phyloP scores from a whole-genome alignment of 2,329 filamentous ascomycete species.

The Verticillium isaacii region DNA sequence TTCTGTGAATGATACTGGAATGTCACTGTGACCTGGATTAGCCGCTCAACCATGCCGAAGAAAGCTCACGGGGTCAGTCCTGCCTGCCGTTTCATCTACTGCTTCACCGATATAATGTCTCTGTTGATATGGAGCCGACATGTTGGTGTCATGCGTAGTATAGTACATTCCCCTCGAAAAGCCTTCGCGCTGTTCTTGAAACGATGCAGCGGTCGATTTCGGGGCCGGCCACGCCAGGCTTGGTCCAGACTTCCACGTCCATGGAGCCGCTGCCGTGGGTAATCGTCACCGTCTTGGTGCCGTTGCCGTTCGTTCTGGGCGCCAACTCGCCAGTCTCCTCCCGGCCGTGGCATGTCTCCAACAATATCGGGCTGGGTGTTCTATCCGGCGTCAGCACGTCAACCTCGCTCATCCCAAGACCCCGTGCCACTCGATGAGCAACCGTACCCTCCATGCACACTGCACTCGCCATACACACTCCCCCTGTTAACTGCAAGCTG shows the following conservation, averaged over 20 bases:
- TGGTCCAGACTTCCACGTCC: slow-evolving; percentile 16
- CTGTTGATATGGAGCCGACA: background rate
- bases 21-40: background rate
- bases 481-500: slow-evolving; percentile 47
- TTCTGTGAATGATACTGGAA: background rate
- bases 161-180: slow-evolving; percentile 24
- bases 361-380: slow-evolving; percentile 15
- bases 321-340: slow-evolving; percentile 5
- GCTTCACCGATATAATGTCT: background rate
- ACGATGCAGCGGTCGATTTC: slow-evolving; percentile 21
- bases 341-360: background rate
- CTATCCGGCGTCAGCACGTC: slow-evolving; percentile 12
- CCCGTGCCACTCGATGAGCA: slow-evolving; percentile 15
- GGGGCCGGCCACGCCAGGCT: slow-evolving; percentile 11
- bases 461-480: slow-evolving; percentile 40
- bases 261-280: slow-evolving; percentile 23
- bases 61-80: background rate
- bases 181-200: slow-evolving; percentile 22
- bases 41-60: background rate
- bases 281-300: slow-evolving; percentile 10
- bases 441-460: slow-evolving; percentile 37
- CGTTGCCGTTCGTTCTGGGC: background rate
- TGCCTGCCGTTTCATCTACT: background rate
- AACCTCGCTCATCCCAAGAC: background rate
- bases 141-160: slow-evolving; percentile 15